Evolutionary conservation across 1,139 yeast species (phyloP), one percentile per base, ranked within the genome.

Genomic region (Debaryomyces sp.): DNA sequence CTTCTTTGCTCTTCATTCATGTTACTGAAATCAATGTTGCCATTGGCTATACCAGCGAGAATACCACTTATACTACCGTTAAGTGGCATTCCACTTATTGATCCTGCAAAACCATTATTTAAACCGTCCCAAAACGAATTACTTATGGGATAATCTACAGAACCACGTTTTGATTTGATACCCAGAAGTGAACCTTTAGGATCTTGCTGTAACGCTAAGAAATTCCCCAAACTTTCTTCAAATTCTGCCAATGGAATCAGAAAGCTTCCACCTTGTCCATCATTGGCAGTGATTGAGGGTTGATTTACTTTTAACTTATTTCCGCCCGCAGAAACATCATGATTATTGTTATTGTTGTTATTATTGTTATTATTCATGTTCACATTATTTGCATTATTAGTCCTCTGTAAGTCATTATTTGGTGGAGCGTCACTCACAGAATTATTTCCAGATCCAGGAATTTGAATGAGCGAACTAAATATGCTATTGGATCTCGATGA

Each of bases 1-100:
- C 80, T 60, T 44, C 80, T 65, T 56, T 75, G 77, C 52, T 72
- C 77, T 45, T 64, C 62, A 51, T 70, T 73, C 77, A 75, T 74
- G 47, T 67, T 70, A 48, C 62, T 64, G 35, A 75, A 70, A 53
- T 75, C 80, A 33, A 74, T 66, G 37, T 74, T 70, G 3, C 76
- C 76, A 52, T 67, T 74, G 23, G 70, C 64, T 41, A 73, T 59
- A 4, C 74, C 74, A 18, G 75, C 71, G 21, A 76, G 56, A 8
- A 75, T 62, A 38, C 71, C 77, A 15, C 70, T 64, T 17, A 75
- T 52, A 50, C 71, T 69, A 26, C 72, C 77, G 50, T 59, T 67
- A 24, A 46, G 12, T 3, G 37, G 40, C 47, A 61, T 57, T 1
- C 73, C 73, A n/a, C 66, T 61, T 10, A 67, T 57, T 2, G 74